Evolutionary conservation across 2,329 filamentous ascomycete genomes (phyloP).

Genomic region (Fusarium albosuccineum): DNA sequence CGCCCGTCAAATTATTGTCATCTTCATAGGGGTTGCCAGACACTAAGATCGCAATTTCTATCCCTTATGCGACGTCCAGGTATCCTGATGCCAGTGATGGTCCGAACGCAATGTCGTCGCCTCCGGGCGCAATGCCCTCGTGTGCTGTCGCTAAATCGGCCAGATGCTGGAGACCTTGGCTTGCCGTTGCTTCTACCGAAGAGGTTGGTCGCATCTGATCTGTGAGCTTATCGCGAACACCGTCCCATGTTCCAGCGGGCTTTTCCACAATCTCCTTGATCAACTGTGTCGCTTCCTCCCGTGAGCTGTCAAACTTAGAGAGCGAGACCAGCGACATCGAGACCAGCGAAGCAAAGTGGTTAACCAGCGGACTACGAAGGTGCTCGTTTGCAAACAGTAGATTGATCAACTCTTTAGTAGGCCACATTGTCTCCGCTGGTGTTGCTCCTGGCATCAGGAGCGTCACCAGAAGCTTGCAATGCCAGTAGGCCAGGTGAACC

Average conservation of each 20-base stretch:
- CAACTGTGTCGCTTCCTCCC: slow-evolving; percentile 68
- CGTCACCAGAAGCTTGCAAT: slow-evolving; percentile 74
- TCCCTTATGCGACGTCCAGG: slow-evolving; percentile 48
- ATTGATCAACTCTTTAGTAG: slow-evolving; percentile 69
- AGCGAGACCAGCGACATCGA: slow-evolving; percentile 73
- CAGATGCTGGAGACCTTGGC: slow-evolving; percentile 70
- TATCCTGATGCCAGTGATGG: slow-evolving; percentile 53
- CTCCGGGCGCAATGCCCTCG: slow-evolving; percentile 49
- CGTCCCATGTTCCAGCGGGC: slow-evolving; percentile 68
- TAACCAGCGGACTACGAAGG: slow-evolving; percentile 72
- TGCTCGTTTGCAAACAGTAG: slow-evolving; percentile 68
- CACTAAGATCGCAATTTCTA: not conserved
- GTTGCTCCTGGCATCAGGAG: slow-evolving; percentile 69
- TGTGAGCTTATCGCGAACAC: slow-evolving; percentile 61
- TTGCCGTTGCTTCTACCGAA: slow-evolving; percentile 58
- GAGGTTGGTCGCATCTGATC: slow-evolving; percentile 53
- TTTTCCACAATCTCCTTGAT: slow-evolving; percentile 69
- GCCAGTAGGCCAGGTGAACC: slow-evolving; percentile 78
- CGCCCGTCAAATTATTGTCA: not conserved
- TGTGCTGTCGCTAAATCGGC: slow-evolving; percentile 68
- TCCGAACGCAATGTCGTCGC: slow-evolving; percentile 50
- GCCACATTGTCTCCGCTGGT: slow-evolving; percentile 69
- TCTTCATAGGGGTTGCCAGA: not conserved
- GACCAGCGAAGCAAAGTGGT: slow-evolving; percentile 74
- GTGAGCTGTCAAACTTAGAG: slow-evolving; percentile 65